Conservation (phyloP, 495 filamentous ascomycete genomes). For the Talaromyces borbonicus region DNA sequence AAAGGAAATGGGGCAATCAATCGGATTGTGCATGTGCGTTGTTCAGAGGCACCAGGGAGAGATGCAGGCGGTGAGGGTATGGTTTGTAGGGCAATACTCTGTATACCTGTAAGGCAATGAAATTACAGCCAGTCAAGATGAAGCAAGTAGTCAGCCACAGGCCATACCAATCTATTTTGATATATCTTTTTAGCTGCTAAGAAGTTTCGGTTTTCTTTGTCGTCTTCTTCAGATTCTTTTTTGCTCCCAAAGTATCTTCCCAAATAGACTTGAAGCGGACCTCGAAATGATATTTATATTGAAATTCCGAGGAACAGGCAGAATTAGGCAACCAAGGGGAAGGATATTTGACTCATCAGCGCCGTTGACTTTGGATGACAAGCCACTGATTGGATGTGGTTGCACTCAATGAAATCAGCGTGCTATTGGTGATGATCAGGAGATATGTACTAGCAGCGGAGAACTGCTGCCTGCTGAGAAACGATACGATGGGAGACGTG, state of each 20-base stretch:
- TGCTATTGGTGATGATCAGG: neutral
- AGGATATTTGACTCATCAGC: neutral
- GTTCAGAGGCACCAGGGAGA: neutral
- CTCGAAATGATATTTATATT: neutral
- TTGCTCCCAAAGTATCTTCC: neutral
- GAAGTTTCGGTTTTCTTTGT: neutral
- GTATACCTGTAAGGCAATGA: constrained; percentile 1
- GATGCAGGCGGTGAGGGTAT: constrained; percentile 5
- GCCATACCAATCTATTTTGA: neutral
- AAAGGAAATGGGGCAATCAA: constrained; percentile 6
- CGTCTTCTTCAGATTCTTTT: neutral
- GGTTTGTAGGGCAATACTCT: neutral
- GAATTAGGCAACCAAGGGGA: neutral
- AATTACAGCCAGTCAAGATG: neutral
- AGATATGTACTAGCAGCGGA: neutral
- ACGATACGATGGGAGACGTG: too few species aligned
- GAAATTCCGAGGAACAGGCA: neutral
- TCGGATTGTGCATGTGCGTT: constrained; percentile 6
- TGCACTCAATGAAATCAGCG: too few species aligned
- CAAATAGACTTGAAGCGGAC: neutral
- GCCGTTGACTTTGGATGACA: too few species aligned
- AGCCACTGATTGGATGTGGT: too few species aligned
- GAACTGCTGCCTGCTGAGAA: neutral
- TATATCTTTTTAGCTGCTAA: neutral
- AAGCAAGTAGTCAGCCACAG: neutral